A percentile compares a stretch with the other conserved stretches of the same genome.
Conservation (phyloP, 805 yeast genomes). For the Suhomyces canberraensis region DNA sequence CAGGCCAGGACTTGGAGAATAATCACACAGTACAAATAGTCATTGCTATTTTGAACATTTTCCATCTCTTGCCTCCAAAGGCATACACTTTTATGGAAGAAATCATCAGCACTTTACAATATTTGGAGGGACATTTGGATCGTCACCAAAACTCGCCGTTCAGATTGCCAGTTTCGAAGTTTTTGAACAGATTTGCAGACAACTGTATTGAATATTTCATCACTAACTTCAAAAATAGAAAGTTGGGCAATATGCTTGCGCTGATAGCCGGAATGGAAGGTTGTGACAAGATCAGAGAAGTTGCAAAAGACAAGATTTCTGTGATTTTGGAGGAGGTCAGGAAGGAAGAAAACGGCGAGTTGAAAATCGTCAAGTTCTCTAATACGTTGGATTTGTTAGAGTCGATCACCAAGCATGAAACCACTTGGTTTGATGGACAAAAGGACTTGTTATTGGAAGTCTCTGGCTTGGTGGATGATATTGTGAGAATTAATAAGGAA, state of each 20-base stretch:
- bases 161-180: slow-evolving; percentile 85
- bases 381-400: slow-evolving; percentile 66
- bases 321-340: slow-evolving; percentile 46
- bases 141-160: slow-evolving; percentile 87
- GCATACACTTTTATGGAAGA: slow-evolving; percentile 92
- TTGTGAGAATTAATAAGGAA: slow-evolving; percentile 38
- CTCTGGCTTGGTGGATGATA: slow-evolving; percentile 41
- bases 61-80: slow-evolving; percentile 86
- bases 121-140: slow-evolving; percentile 77
- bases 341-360: slow-evolving; percentile 49
- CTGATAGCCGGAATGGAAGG: slow-evolving; percentile 57
- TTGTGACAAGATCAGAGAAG: slow-evolving; percentile 54
- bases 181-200: slow-evolving; percentile 75
- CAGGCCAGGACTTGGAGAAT: slow-evolving; percentile 75
- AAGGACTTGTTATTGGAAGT: slow-evolving; percentile 43
- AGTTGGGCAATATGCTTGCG: slow-evolving; percentile 63
- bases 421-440: slow-evolving; percentile 43
- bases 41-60: slow-evolving; percentile 84
- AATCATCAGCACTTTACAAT: slow-evolving; percentile 68
- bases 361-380: slow-evolving; percentile 62
- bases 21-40: slow-evolving; percentile 84
- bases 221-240: slow-evolving; percentile 60
- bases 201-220: slow-evolving; percentile 71
- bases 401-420: slow-evolving; percentile 49
- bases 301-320: slow-evolving; percentile 51